Evolutionary conservation across 306 rosid species (phyloP).

Genomic region (Vachellia pachyceras): DNA sequence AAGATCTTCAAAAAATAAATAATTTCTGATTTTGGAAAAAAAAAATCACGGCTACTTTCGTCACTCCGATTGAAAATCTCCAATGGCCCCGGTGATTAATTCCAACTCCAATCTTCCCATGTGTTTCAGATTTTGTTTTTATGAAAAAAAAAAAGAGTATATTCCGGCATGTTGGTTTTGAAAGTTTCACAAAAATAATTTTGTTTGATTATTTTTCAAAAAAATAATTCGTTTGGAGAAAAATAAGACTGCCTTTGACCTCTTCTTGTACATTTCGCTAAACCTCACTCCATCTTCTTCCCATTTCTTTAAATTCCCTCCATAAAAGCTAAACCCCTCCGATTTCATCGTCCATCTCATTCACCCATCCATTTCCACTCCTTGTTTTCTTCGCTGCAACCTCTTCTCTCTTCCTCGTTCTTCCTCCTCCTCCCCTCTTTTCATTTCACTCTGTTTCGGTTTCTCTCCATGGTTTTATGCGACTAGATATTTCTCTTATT

Average conservation of each 20-base stretch:
- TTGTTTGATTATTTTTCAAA: too few relatives aligned
- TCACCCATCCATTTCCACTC: neutral
- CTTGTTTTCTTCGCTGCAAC: conserved; percentile 8
- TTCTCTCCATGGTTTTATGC: neutral
- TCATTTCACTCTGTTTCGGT: neutral
- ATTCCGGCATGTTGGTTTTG: neutral
- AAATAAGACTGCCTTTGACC: conserved; percentile 41
- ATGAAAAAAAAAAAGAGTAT: neutral
- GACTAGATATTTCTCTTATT: too few relatives aligned
- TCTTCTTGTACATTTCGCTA: conserved; percentile 31
- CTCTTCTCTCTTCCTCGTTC: neutral
- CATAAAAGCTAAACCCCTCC: conserved; percentile 15
- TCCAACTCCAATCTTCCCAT: neutral
- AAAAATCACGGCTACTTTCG: neutral
- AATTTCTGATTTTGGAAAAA: too few relatives aligned
- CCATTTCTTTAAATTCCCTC: conserved; percentile 13
- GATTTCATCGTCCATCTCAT: conserved; percentile 6
- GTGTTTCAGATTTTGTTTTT: neutral
- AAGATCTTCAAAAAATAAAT: too few relatives aligned
- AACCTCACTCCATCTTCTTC: conserved; percentile 17
- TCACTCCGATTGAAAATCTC: neutral
- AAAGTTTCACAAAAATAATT: neutral
- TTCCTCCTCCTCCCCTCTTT: neutral
- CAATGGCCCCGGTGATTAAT: neutral
- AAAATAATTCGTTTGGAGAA: neutral